Percentiles rank a stretch among this genome's conserved stretches.
These are phyloP conservation scores for Haemoproteus tartakovskyi DNA, from an alignment of 169 alveolate genomes.

Conservation along the genomic window DNA sequence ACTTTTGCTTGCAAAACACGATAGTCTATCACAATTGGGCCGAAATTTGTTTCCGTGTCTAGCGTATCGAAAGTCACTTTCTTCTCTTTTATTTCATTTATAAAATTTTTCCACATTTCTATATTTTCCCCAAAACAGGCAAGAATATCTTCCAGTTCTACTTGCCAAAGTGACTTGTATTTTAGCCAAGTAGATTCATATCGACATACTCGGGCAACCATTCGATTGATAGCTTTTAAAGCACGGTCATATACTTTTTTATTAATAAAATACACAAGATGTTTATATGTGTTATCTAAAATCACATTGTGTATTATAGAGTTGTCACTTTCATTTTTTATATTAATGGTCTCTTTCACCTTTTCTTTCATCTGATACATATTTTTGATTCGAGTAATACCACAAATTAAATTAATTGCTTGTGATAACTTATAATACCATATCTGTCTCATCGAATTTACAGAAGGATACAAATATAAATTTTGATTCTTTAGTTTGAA, in stretches of 20 bases:
- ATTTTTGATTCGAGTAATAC: slow-evolving; percentile 62
- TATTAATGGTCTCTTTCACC: slow-evolving; percentile 51
- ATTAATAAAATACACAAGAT: slow-evolving; percentile 71
- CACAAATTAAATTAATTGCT: slow-evolving; percentile 63
- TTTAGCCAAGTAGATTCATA: slow-evolving; percentile 93
- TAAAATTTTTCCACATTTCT: slow-evolving; percentile 92
- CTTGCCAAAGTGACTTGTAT: slow-evolving; percentile 95
- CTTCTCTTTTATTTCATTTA: slow-evolving; percentile 89
- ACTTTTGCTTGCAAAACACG: slow-evolving; percentile 81
- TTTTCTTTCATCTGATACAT: slow-evolving; percentile 70
- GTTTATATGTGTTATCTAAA: slow-evolving; percentile 63
- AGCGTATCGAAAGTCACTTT: slow-evolving; percentile 90
- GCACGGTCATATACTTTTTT: slow-evolving; percentile 71
- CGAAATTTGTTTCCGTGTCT: slow-evolving; percentile 88
- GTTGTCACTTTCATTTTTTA: slow-evolving; percentile 27
- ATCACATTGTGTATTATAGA: slow-evolving; percentile 43
- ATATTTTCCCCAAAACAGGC: slow-evolving; percentile 88
- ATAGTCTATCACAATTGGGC: slow-evolving; percentile 92
- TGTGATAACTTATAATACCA: slow-evolving; percentile 47
- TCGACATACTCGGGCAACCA: slow-evolving; percentile 77
- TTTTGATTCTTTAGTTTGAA: slow-evolving; percentile 47
- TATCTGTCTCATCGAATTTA: slow-evolving; percentile 61
- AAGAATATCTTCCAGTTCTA: slow-evolving; percentile 86
- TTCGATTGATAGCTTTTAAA: slow-evolving; percentile 40
- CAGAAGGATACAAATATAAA: slow-evolving; percentile 37